Conservation (phyloP, 805 yeast species). For the Metschnikowia similis region DNA sequence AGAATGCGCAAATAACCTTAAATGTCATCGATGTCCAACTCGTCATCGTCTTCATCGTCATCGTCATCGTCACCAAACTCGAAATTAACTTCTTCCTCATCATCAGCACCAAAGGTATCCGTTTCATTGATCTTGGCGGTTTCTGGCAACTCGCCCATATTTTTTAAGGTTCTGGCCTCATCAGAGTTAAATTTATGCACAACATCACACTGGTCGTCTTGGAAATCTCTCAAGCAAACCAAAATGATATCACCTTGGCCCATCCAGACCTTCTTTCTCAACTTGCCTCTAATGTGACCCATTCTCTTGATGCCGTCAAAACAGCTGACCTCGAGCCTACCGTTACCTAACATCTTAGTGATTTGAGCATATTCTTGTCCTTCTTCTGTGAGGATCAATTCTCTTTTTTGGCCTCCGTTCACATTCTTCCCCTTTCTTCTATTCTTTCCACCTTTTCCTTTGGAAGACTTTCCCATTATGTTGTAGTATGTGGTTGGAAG, state of each 20-base stretch:
- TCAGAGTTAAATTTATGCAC: constrained; percentile 95
- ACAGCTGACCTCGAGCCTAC: constrained; percentile 92
- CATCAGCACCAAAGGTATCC: constrained; percentile 93
- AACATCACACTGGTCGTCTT: constrained; percentile 97
- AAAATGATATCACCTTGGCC: constrained; percentile 96
- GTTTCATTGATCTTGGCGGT: constrained; percentile 96
- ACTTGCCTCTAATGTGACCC: constrained; percentile 98
- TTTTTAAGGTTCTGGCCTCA: constrained; percentile 95
- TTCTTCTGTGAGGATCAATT: constrained; percentile 84
- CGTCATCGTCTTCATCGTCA: constrained; percentile 68
- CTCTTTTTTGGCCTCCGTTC: constrained; percentile 88
- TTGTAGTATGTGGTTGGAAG: neutral
- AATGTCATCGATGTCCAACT: constrained; percentile 91
- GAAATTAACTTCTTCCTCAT: constrained; percentile 95
- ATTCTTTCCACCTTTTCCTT: constrained; percentile 86
- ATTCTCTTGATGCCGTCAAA: constrained; percentile 91
- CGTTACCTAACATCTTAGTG: constrained; percentile 96
- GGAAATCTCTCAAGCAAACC: constrained; percentile 96
- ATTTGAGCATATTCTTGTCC: constrained; percentile 99
- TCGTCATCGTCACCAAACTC: constrained; percentile 94
- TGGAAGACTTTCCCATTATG: constrained; percentile 69
- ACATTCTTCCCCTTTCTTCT: constrained; percentile 99
- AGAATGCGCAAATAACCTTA: constrained; percentile 26
- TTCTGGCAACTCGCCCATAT: constrained; percentile 96
- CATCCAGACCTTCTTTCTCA: constrained; percentile 99